Evolutionary conservation across 257 asterid species (phyloP), one percentile per base, ranked within the genome.

Genomic region (Penstemon barbatus): DNA sequence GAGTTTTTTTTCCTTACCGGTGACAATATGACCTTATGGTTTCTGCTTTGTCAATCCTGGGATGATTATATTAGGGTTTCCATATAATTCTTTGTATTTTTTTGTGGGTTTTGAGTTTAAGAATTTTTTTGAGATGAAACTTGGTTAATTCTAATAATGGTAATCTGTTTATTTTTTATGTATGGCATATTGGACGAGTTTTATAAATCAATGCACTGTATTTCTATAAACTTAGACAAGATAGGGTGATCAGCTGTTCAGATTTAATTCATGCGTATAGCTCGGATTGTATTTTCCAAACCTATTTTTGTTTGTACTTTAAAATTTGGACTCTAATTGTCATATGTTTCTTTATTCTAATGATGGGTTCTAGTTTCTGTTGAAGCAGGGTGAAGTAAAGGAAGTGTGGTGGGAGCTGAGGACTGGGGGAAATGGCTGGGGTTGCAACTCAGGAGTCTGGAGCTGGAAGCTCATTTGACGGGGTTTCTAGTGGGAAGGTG

Each of bases 341-440:
- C 11, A 3, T 59, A 6, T 54, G 39, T 41, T 45, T 60, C 25
- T 54, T 33, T 8, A 36, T 6, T 65, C 48, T 11, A 9, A 25
- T 4, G 60, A 25, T 4, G 60, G 61, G 62, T 18, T 63, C 43
- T 46, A 44, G 46, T 18, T 43, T 68, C 54, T 12, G 63, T 43
- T 73, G 75, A 46, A 49, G 65, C 71, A 82, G 86, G 67, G 75
- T 67, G 77, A 75, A 72, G 77, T 70, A 74, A 78, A 65, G 54
- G 70, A 75, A 69, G 79, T 74, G 71, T 80, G 64, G 80, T 63
- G 82, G 77, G 82, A 75, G 80, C 74, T 80, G 72, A 71, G 67
- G 80, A 74, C 70, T 68, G 80, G 63, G 65, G 61, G 66, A 15
- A 15, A 89, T 85, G 96, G 90, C 87, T 49, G 79, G 82, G 66